Evolutionary conservation across 805 yeast genomes (phyloP).

Genomic region (Pichia cabralensis): DNA sequence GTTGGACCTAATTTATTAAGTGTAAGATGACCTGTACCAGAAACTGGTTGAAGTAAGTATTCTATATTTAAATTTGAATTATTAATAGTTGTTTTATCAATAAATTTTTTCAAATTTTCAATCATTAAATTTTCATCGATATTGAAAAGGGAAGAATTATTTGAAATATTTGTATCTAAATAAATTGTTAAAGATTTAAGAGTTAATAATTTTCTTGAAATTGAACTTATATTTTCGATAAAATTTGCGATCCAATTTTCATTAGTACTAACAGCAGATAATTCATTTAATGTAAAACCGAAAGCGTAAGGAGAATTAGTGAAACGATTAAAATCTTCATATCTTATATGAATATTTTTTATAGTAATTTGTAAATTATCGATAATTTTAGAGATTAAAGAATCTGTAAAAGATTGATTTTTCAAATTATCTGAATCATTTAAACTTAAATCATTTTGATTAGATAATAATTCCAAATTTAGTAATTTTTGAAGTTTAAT

Average conservation of each 20-base stretch:
- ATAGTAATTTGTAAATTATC: conserved; percentile 90
- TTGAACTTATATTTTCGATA: conserved; percentile 54
- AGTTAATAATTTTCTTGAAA: conserved; percentile 69
- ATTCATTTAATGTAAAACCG: conserved; percentile 75
- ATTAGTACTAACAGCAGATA: conserved; percentile 88
- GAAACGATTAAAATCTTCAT: conserved; percentile 70
- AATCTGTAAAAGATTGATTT: conserved; percentile 78
- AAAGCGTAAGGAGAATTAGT: conserved; percentile 70
- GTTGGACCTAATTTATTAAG: conserved; percentile 74
- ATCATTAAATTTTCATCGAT: conserved; percentile 42
- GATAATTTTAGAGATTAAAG: conserved; percentile 77
- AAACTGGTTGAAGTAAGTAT: conserved; percentile 73
- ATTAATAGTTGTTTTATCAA: conserved; percentile 24
- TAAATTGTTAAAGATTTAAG: conserved; percentile 68
- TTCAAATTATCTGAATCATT: conserved; percentile 33
- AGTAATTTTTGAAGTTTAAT: conserved; percentile 58
- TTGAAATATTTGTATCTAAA: conserved; percentile 61
- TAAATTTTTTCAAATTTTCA: conserved; percentile 35
- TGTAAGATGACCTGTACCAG: conserved; percentile 76
- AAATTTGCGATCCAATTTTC: conserved; percentile 78
- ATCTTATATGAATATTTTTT: conserved; percentile 82
- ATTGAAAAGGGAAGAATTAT: conserved; percentile 30
- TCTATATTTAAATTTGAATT: conserved; percentile 28
- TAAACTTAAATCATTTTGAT: conserved; percentile 28
- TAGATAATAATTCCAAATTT: conserved; percentile 50